phyloP scores from a whole-genome alignment of 140 eudicot species.

The Bidens hawaiensis region DNA sequence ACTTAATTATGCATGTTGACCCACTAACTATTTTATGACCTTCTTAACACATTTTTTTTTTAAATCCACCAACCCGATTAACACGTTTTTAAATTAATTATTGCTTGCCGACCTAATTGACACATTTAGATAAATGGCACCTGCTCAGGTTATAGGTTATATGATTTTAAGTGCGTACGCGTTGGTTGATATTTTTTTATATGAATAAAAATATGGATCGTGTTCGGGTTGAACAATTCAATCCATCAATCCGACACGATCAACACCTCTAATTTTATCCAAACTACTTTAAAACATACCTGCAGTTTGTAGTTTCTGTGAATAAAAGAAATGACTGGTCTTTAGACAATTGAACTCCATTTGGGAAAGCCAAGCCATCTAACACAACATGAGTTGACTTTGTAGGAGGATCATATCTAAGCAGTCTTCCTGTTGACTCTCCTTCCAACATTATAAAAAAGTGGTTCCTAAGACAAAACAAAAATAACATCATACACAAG shows the following conservation, averaged over 20 bases:
- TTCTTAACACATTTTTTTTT: too few species aligned
- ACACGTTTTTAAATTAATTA: too few species aligned
- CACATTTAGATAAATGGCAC: too few species aligned
- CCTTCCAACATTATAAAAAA: conserved; percentile 91
- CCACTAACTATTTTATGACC: too few species aligned
- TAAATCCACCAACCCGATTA: too few species aligned
- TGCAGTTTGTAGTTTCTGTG: conserved; percentile 93
- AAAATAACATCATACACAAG: conserved; percentile 7
- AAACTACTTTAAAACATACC: conserved; percentile 34
- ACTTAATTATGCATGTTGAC: too few species aligned
- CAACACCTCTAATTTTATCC: not conserved
- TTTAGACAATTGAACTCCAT: conserved; percentile 82
- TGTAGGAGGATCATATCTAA: conserved; percentile 85
- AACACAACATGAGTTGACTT: conserved; percentile 74
- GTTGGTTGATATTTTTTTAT: too few species aligned
- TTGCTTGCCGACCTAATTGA: too few species aligned
- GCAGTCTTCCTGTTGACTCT: conserved; percentile 82
- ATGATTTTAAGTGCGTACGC: too few species aligned
- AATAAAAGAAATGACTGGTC: conserved; percentile 77
- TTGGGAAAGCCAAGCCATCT: conserved; percentile 89
- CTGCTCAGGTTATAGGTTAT: too few species aligned
- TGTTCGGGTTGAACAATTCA: too few species aligned
- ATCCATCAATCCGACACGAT: not conserved
- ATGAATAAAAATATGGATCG: too few species aligned
- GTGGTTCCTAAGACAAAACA: conserved; percentile 50